Base-by-base conservation (phyloP, 371 early-diverging fungal species). In the Umbelopsis sp. region DNA sequence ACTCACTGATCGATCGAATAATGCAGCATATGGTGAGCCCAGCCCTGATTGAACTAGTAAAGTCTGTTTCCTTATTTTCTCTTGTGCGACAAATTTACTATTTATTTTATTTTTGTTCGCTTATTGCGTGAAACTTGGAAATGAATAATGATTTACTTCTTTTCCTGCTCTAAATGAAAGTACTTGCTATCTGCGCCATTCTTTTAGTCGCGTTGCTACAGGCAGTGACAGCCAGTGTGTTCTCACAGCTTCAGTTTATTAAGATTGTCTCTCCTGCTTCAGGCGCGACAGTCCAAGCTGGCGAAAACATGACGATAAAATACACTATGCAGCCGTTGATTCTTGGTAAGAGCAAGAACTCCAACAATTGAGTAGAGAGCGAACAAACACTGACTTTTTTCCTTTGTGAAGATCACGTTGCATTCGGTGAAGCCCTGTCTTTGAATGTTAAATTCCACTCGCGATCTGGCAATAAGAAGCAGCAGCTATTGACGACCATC, bases 301-400 rank as follows among this genome's bases (percentile, higher is more conserved):
- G 83, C 32, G 53, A 78, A 32, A 66, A 73, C 16, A 38, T 83
- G 32, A 44, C 22, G 5, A 64, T 83, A 51, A 78, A 83, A 69
- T 83, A 83, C 62, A 73, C 78, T 16, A 83, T 83, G 83, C 83
- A 80, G 48, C 83, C 83, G 57, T 75, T 83, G 63, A 67, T 80
- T 53, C 64, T 69, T 52, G 64, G 82, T 82, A 80, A 69, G 20
- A 48, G 18, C 18, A 18, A 10, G 6, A 48, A 12, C 1, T 41
- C 12, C 41, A 22, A 41, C 41, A 1, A 3, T 12, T 41, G 7
- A 41, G 12, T 41, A 41, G 41, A 1, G 41, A 41, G 0, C 7
- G 10, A 22, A 41, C 41, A 41, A 12, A 12, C 12, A 41, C 12
- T 41, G 12, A 41, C 41, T 12, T 41, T 1, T 12, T 41, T 41